Evolutionary conservation across 2,329 filamentous ascomycete species (phyloP).

Genomic region (Xylaria arbuscula): DNA sequence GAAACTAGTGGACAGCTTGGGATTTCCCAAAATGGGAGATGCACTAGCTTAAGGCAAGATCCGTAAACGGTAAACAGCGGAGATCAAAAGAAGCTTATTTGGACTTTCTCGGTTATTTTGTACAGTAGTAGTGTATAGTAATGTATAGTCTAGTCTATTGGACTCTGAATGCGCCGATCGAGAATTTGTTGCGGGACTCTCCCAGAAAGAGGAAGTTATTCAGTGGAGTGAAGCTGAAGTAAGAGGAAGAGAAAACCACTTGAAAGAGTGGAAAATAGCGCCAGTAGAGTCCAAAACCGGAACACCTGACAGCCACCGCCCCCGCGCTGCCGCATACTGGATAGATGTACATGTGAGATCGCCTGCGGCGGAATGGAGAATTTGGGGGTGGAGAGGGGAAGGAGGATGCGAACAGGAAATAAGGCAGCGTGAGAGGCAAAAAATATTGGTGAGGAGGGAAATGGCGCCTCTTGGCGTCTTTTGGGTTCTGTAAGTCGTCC

Average conservation of each 20-base stretch:
- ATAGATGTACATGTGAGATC: slow-evolving; percentile 33
- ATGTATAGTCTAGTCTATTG: not conserved
- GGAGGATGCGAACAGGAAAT: slow-evolving; percentile 9
- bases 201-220: not conserved
- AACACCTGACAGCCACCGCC: slow-evolving; percentile 28
- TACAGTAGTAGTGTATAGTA: not conserved
- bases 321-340: slow-evolving; percentile 21
- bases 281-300: slow-evolving; percentile 19
- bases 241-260: not conserved
- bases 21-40: slow-evolving; percentile 8
- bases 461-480: slow-evolving; percentile 12
- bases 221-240: not conserved
- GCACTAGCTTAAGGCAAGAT: slow-evolving; percentile 5
- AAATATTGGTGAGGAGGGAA: not conserved
- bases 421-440: not conserved
- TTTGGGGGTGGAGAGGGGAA: not conserved
- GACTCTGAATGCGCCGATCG: slow-evolving; percentile 15
- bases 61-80: slow-evolving; percentile 15
- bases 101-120: not conserved
- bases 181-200: slow-evolving; percentile 12
- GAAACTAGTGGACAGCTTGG: not conserved
- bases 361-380: slow-evolving; percentile 31
- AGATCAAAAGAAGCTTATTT: slow-evolving; percentile 11
- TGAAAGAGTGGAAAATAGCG: slow-evolving; percentile 24
- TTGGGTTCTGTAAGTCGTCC: slow-evolving; percentile 4